These are phyloP conservation scores for Chaetomiaceae sp. DNA, from an alignment of 2,329 filamentous ascomycete species.

Conservation along the genomic window DNA sequence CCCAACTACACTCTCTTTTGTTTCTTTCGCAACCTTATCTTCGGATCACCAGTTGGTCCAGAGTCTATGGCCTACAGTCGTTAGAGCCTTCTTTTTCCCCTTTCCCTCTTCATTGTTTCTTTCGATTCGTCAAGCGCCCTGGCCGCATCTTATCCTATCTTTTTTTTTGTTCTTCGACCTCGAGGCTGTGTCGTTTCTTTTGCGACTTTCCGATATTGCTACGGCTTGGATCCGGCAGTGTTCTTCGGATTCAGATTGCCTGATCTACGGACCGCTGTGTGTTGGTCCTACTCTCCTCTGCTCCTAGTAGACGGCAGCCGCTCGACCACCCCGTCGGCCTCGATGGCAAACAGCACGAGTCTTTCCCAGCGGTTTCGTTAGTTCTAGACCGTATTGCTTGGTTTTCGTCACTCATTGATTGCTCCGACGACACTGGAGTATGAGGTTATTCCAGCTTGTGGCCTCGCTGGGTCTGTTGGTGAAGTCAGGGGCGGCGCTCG, in stretches of 20 bases:
- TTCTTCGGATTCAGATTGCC: not conserved
- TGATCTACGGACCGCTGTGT: not conserved
- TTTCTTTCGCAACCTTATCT: not conserved
- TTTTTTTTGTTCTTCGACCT: not conserved
- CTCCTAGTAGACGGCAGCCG: not conserved
- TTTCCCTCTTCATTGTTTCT: not conserved
- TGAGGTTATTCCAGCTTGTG: constrained; percentile 10
- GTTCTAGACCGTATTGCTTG: not conserved
- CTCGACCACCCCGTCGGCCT: not conserved
- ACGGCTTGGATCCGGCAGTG: not conserved
- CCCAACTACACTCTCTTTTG: not conserved
- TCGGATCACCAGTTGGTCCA: not conserved
- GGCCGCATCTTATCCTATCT: not conserved
- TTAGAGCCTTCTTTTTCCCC: constrained; percentile 8
- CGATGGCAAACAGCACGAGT: not conserved
- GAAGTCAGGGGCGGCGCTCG: constrained; percentile 15
- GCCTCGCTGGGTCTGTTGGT: constrained; percentile 8
- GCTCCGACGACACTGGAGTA: not conserved
- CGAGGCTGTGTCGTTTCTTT: constrained; percentile 18
- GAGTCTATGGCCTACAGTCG: constrained; percentile 4
- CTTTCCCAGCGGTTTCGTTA: not conserved
- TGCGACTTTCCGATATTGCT: not conserved
- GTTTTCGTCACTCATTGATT: constrained; percentile 1
- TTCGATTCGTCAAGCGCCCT: constrained; percentile 11
- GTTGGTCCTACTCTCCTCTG: not conserved